A percentile compares a stretch with the other conserved stretches of the same genome.
phyloP scores from a whole-genome alignment of 345 rosid genomes.

The Laguncularia racemosa region DNA sequence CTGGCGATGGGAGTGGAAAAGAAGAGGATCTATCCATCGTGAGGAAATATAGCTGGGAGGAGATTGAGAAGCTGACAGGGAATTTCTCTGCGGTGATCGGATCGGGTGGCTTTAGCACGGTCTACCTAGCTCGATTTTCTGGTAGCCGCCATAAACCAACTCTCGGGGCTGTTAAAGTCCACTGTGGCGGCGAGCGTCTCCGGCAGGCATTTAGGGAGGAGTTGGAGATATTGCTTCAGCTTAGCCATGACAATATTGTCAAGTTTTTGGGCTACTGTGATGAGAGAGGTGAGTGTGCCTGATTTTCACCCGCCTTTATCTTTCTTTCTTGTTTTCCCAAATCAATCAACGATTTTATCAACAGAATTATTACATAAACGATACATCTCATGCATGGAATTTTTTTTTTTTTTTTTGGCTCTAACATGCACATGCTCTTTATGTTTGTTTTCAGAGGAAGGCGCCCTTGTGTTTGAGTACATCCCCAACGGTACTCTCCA shows the following conservation, averaged over 20 bases:
- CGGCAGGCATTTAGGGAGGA: constrained; percentile 58
- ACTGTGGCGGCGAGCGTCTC: constrained; percentile 52
- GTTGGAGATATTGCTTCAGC: constrained; percentile 58
- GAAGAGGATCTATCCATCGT: neutral
- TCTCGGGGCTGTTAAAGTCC: constrained; percentile 64
- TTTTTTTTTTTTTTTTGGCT: neutral
- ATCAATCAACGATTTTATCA: neutral
- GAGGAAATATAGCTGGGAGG: constrained; percentile 43
- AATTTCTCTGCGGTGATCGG: constrained; percentile 56
- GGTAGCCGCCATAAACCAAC: constrained; percentile 10
- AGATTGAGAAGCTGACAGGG: constrained; percentile 36
- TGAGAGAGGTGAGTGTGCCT: constrained; percentile 36
- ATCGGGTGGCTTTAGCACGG: constrained; percentile 79
- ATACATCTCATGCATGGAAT: neutral
- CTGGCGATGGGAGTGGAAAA: neutral
- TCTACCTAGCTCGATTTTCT: constrained; percentile 49
- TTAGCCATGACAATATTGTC: constrained; percentile 63
- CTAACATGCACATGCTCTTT: neutral
- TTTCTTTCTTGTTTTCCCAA: neutral
- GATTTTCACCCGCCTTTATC: neutral
- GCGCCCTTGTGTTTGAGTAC: constrained; percentile 69
- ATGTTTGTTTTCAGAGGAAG: constrained; percentile 36
- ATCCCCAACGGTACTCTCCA: constrained; percentile 67
- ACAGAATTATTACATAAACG: neutral
- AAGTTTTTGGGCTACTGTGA: constrained; percentile 71